Conservation (phyloP, 2,329 filamentous ascomycete species). For the Aspergillus fumigatus region DNA sequence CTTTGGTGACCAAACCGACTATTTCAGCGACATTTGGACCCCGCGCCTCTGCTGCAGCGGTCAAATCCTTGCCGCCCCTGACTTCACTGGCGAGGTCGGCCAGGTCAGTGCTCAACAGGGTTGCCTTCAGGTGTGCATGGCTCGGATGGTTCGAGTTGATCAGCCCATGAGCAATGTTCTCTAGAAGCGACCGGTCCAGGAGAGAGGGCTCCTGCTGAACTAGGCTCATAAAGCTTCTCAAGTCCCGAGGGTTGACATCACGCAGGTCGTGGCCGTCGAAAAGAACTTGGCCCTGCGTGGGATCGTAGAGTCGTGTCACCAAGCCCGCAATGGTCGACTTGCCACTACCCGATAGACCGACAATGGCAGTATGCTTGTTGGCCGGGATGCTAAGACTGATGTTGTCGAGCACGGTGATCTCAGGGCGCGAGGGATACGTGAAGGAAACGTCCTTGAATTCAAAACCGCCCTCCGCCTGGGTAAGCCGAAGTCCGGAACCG, state of each 20-base stretch:
- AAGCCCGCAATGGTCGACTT: slow-evolving; percentile 72
- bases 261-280: slow-evolving; percentile 36
- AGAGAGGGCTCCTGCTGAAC: slow-evolving; percentile 68
- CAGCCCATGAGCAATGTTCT: slow-evolving; percentile 64
- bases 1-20: slow-evolving; percentile 51
- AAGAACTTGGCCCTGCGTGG: slow-evolving; percentile 29
- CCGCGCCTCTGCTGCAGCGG: slow-evolving; percentile 40
- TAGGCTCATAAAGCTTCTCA: slow-evolving; percentile 21
- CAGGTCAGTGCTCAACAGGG: slow-evolving; percentile 48
- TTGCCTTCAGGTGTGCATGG: slow-evolving; percentile 46
- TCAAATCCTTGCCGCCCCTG: slow-evolving; percentile 48
- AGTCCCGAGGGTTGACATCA: slow-evolving; percentile 27
- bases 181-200: slow-evolving; percentile 75
- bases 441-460: slow-evolving; percentile 33
- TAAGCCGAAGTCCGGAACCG: slow-evolving; percentile 17
- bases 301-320: slow-evolving; percentile 67
- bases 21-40: slow-evolving; percentile 48
- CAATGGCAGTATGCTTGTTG: slow-evolving; percentile 55
- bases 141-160: slow-evolving; percentile 34
- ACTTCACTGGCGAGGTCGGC: slow-evolving; percentile 40
- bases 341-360: slow-evolving; percentile 68
- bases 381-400: slow-evolving; percentile 34
- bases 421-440: slow-evolving; percentile 35
- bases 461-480: slow-evolving; percentile 26
- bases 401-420: slow-evolving; percentile 35